Base-by-base conservation (phyloP, 768 basidiomycete genomes). In the Candolleomyces efflorescens region DNA sequence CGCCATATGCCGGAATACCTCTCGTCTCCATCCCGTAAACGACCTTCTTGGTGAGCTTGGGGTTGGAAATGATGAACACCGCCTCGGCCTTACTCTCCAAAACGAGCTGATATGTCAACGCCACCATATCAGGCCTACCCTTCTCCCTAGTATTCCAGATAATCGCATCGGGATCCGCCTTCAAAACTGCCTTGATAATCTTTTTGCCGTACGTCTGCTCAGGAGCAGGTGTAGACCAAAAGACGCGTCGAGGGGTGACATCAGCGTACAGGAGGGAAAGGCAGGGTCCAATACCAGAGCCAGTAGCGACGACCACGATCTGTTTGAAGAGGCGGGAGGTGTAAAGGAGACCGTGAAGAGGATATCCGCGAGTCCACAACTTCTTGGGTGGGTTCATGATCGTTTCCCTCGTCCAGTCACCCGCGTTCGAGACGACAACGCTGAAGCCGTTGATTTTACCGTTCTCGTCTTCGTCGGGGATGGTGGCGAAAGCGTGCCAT, bases 321-420 rank as follows among this genome's bases (percentile, higher is more conserved):
- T 75, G 72, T 27, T 76, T 74, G 76, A 84, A 82, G 39, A 82
- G 71, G 3, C 73, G 69, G 11, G 78, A 76, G 48, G 80, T 79
- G 45, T 76, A 74, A 32, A 84, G 67, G 51, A 84, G 73, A 27
- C 80, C 82, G 62, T 76, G 77, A 39, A 76, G 74, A 4, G 82
- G 80, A 41, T 78, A 72, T 9, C 82, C 82, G 38, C 82, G 81
- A 26, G 81, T 71, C 81, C 82, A 85, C 23, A 85, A 67, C 62
- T 81, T 69, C 24, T 61, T 76, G 1, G 82, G 81, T 4, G 83
- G 82, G 53, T 80, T 73, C 12, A 54, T 64, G 60, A 84, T 84
- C 52, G 70, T 64, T 56, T 78, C 72, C 53, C 61, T 67, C 0
- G 83, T 85, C 82, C 82, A 83, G 63, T 85, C 82, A 26, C 82